Evolutionary conservation across 2,329 filamentous ascomycete genomes (phyloP).

Genomic region (Fusarium floridanum): DNA sequence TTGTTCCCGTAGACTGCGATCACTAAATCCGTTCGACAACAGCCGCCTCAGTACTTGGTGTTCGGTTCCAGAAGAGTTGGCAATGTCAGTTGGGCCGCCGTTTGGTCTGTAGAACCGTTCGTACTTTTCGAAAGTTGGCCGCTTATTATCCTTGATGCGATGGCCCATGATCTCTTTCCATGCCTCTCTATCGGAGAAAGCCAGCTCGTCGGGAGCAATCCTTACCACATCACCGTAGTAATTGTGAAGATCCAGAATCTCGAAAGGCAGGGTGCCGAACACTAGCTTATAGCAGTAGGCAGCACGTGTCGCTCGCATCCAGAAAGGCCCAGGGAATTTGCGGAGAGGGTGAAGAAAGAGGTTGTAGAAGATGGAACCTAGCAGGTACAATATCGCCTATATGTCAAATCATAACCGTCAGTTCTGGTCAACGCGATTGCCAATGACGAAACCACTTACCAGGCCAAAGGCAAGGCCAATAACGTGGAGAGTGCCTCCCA

Average conservation of each 20-base stretch:
- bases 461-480: neutral
- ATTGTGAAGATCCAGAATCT: constrained; percentile 27
- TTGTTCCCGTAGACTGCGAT: constrained; percentile 23
- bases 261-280: neutral
- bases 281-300: neutral
- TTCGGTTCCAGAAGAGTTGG: neutral
- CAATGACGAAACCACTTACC: neutral
- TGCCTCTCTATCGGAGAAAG: constrained; percentile 22
- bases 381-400: neutral
- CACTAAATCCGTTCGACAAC: neutral
- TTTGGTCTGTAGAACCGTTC: neutral
- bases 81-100: neutral
- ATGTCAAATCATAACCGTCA: neutral
- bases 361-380: neutral
- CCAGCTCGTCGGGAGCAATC: constrained; percentile 54
- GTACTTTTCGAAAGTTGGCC: neutral
- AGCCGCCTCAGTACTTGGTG: neutral
- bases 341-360: constrained; percentile 1
- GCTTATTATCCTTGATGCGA: constrained; percentile 9
- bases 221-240: constrained; percentile 54
- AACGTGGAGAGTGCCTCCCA: neutral
- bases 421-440: neutral
- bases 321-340: neutral
- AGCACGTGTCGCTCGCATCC: neutral
- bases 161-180: constrained; percentile 15